These are phyloP conservation scores for Microcera coccophila DNA, from an alignment of 2,329 filamentous ascomycete species.

Conservation along the genomic window DNA sequence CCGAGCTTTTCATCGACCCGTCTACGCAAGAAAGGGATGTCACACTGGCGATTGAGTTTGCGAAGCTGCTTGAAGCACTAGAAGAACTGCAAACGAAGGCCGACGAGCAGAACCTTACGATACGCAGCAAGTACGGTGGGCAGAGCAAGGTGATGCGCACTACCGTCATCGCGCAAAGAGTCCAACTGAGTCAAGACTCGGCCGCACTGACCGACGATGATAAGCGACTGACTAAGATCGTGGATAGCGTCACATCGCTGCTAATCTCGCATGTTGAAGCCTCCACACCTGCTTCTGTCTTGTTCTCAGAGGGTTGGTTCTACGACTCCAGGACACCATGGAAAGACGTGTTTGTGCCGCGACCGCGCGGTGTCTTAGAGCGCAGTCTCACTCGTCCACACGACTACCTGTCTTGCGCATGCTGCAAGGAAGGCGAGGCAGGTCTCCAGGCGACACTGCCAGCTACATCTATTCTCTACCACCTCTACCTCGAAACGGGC, in stretches of 20 bases:
- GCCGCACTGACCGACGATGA: conserved; percentile 68
- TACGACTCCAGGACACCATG: conserved; percentile 69
- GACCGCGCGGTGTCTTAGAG: conserved; percentile 66
- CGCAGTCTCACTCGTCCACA: conserved; percentile 68
- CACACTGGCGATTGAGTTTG: conserved; percentile 34
- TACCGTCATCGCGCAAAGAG: conserved; percentile 76
- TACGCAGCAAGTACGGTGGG: conserved; percentile 73
- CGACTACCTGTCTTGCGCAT: conserved; percentile 72
- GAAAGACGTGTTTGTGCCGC: conserved; percentile 70
- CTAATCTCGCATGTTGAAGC: conserved; percentile 25
- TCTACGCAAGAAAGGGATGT: conserved; percentile 31
- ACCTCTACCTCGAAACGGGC: conserved; percentile 74
- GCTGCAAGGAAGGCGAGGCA: conserved; percentile 52
- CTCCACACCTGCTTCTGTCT: conserved; percentile 38
- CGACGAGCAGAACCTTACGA: conserved; percentile 42
- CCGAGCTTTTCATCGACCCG: conserved; percentile 31
- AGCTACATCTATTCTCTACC: conserved; percentile 69
- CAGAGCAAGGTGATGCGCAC: conserved; percentile 68
- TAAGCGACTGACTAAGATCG: conserved; percentile 62
- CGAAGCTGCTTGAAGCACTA: conserved; percentile 43
- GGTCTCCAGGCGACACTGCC: conserved; percentile 60
- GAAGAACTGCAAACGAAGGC: conserved; percentile 44
- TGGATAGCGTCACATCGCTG: conserved; percentile 45
- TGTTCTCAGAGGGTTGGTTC: conserved; percentile 69
- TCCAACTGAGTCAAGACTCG: conserved; percentile 73